These are phyloP conservation scores for Ephemerocybe angulata DNA, from an alignment of 768 basidiomycete species.

Conservation along the genomic window DNA sequence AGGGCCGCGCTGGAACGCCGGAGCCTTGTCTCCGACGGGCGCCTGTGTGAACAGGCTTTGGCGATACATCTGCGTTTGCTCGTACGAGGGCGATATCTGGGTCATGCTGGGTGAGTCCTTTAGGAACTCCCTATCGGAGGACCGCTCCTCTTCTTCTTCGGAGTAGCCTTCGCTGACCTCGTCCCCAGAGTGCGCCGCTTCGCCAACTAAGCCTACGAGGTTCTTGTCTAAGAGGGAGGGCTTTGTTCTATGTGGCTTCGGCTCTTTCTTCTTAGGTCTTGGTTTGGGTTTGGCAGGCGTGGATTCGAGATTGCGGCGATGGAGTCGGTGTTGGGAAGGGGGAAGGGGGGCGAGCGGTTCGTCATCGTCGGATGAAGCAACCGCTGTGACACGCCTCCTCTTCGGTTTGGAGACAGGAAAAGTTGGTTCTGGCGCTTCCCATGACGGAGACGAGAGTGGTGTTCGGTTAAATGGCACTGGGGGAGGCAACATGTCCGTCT, in stretches of 20 bases:
- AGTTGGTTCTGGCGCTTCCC: conserved; percentile 29
- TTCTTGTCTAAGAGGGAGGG: conserved; percentile 24
- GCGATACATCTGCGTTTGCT: conserved; percentile 68
- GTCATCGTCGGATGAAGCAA: conserved; percentile 17
- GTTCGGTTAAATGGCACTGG: conserved; percentile 15
- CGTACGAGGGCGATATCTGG: conserved; percentile 67
- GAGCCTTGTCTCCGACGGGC: conserved; percentile 39
- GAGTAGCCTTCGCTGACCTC: conserved; percentile 66
- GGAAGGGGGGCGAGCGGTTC: conserved; percentile 24
- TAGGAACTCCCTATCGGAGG: conserved; percentile 64
- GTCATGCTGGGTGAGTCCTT: conserved; percentile 60
- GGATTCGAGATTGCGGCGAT: conserved; percentile 26
- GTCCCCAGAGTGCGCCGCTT: conserved; percentile 78
- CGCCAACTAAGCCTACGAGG: conserved; percentile 45
- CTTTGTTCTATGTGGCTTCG: conserved; percentile 18
- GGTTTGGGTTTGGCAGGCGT: conserved; percentile 22
- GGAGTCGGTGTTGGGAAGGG: conserved; percentile 36
- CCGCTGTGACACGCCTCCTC: conserved; percentile 24
- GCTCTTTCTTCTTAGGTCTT: conserved; percentile 16
- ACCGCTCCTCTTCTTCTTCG: conserved; percentile 52
- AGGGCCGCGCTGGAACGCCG: conserved; percentile 54
- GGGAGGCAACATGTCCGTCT: conserved; percentile 27
- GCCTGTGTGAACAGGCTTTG: conserved; percentile 72
- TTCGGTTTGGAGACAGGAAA: conserved; percentile 19
- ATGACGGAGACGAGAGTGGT: conserved; percentile 14